Conservation (phyloP, 352 stramenopile genomes). For the Aphanomyces stellatus region DNA sequence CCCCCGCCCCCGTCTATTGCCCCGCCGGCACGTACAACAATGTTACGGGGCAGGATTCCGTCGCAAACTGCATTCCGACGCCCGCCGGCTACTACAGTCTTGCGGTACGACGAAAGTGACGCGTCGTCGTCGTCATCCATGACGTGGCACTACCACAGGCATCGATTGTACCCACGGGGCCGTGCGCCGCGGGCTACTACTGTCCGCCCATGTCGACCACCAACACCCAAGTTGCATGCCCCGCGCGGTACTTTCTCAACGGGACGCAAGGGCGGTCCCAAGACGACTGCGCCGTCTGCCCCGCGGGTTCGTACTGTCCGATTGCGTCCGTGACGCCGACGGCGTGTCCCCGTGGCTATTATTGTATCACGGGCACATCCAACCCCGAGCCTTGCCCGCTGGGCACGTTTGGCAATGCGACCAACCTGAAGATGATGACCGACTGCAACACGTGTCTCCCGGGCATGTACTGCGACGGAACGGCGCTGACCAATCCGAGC, state of each 20-base stretch:
- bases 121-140: too few relatives aligned
- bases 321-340: conserved; percentile 51
- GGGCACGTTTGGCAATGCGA: conserved; percentile 82
- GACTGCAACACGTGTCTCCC: conserved; percentile 82
- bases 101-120: conserved; percentile 19
- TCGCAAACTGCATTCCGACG: conserved; percentile 67
- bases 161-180: conserved; percentile 42
- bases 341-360: conserved; percentile 69
- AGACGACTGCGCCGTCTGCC: conserved; percentile 65
- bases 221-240: conserved; percentile 65
- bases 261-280: conserved; percentile 44
- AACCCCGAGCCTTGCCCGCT: conserved; percentile 80
- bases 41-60: conserved; percentile 55
- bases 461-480: conserved; percentile 89
- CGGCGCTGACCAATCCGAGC: conserved; percentile 53
- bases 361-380: conserved; percentile 76
- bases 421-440: conserved; percentile 59
- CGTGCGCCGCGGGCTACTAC: conserved; percentile 39
- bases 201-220: conserved; percentile 23
- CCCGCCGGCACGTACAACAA: conserved; percentile 81
- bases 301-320: conserved; percentile 59
- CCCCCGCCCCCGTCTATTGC: conserved; percentile 57
- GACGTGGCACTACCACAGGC: conserved; percentile 22
- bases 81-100: conserved; percentile 61
- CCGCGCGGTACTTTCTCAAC: conserved; percentile 67